Percentiles rank a stretch among this genome's conserved stretches.
phyloP scores from a whole-genome alignment of 192 early-diverging fungal species.

The Coemansia sp. region DNA sequence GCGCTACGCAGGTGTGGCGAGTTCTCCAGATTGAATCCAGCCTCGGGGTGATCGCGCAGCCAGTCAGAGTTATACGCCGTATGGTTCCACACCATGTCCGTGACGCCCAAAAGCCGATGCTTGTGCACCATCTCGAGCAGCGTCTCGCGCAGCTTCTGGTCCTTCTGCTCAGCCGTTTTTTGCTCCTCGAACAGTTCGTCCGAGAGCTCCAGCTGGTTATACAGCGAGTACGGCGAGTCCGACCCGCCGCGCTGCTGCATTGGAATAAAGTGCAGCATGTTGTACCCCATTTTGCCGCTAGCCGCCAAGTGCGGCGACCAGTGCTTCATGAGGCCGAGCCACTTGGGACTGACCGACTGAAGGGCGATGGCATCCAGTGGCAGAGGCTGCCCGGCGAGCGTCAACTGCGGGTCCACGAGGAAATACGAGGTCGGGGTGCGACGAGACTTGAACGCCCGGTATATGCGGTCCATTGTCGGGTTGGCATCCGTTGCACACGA shows the following conservation, averaged over 20 bases:
- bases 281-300: conserved; percentile 83
- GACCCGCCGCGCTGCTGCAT: conserved; percentile 87
- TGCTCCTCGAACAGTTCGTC: conserved; percentile 78
- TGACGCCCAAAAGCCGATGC: conserved; percentile 74
- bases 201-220: conserved; percentile 88
- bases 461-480: conserved; percentile 43
- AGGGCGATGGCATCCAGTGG: conserved; percentile 89
- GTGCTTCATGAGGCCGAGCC: conserved; percentile 79
- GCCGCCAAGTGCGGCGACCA: conserved; percentile 77
- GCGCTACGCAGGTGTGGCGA: conserved; percentile 92
- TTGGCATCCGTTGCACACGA: conserved; percentile 13
- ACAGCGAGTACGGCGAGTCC: conserved; percentile 98
- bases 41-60: conserved; percentile 94
- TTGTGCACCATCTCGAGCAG: conserved; percentile 60
- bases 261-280: conserved; percentile 98
- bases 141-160: conserved; percentile 62
- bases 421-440: conserved; percentile 64
- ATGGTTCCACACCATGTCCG: conserved; percentile 99
- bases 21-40: conserved; percentile 93
- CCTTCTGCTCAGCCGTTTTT: conserved; percentile 55
- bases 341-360: conserved; percentile 94
- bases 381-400: conserved; percentile 57
- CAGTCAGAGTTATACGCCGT: conserved; percentile 93
- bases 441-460: conserved; percentile 25
- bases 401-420: conserved; percentile 86